Percentiles rank a stretch among this genome's conserved stretches.
phyloP scores from a whole-genome alignment of 108 stramenopile genomes.

The Nitzschia palea region DNA sequence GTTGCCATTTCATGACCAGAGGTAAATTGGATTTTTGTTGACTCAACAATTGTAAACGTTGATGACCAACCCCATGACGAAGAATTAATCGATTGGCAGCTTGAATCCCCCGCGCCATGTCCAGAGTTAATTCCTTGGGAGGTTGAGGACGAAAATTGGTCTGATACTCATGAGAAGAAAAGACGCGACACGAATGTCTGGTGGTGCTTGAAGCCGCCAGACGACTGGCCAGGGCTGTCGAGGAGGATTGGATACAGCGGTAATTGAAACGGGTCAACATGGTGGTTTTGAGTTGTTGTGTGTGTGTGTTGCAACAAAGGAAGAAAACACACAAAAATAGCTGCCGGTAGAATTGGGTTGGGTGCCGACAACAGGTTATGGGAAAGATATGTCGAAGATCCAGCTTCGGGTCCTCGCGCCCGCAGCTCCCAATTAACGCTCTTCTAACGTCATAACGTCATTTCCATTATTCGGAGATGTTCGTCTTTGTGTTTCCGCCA shows the following conservation, averaged over 20 bases:
- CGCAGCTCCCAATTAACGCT: no score
- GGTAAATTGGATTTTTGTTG: slow-evolving; percentile 32
- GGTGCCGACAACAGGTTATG: no score
- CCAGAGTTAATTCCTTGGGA: slow-evolving; percentile 49
- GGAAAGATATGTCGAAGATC: no score
- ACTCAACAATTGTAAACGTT: slow-evolving; percentile 50
- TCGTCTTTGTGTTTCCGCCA: no score
- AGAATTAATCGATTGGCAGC: slow-evolving; percentile 56
- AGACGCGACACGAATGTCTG: slow-evolving; percentile 24
- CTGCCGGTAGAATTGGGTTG: no score
- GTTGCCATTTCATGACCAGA: slow-evolving; percentile 79
- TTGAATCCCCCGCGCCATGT: slow-evolving; percentile 61
- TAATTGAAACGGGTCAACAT: background rate
- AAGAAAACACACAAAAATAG: no score
- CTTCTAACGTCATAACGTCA: no score
- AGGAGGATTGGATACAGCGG: no score
- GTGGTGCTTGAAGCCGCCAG: background rate
- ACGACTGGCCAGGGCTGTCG: background rate
- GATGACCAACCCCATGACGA: slow-evolving; percentile 56
- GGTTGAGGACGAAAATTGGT: slow-evolving; percentile 24
- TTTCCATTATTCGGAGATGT: no score
- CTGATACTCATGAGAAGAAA: slow-evolving; percentile 32
- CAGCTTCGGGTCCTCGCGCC: no score
- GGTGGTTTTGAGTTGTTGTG: no score
- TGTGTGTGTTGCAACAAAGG: no score